Evolutionary conservation across 768 basidiomycete species (phyloP).

Genomic region (Calocybe cyanea): DNA sequence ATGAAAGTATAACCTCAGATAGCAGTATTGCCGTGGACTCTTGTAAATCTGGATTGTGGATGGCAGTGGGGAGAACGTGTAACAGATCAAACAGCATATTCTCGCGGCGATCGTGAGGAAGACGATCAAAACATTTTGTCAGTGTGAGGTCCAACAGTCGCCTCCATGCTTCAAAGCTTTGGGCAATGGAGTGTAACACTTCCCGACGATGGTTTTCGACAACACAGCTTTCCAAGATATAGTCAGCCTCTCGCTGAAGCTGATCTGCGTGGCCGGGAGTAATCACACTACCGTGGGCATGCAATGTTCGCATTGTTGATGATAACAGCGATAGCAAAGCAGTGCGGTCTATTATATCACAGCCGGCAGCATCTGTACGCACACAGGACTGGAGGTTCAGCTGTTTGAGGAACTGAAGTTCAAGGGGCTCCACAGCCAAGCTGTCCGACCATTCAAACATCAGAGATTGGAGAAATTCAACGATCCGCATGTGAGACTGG

Average conservation of each 20-base stretch:
- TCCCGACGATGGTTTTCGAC: constrained; percentile 87
- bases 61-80: constrained; percentile 69
- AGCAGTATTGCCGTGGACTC: constrained; percentile 78
- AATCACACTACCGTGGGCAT: constrained; percentile 63
- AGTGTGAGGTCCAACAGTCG: constrained; percentile 80
- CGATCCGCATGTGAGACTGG: constrained; percentile 80
- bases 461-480: constrained; percentile 84
- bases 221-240: constrained; percentile 79
- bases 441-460: constrained; percentile 88
- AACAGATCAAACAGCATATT: constrained; percentile 89
- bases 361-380: constrained; percentile 64
- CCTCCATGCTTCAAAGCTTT: constrained; percentile 82
- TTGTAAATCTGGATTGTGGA: constrained; percentile 61
- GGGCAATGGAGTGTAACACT: constrained; percentile 64
- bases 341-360: constrained; percentile 76
- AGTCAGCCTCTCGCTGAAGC: constrained; percentile 63
- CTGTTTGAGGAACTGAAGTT: constrained; percentile 60
- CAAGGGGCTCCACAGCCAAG: constrained; percentile 50
- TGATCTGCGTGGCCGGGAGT: constrained; percentile 62
- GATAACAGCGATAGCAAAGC: constrained; percentile 70
- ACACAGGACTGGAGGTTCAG: constrained; percentile 71
- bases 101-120: constrained; percentile 81
- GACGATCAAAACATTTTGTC: constrained; percentile 79
- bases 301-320: constrained; percentile 54
- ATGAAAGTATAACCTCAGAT: constrained; percentile 76